Evolutionary conservation across 495 filamentous ascomycete genomes (phyloP).

Genomic region (Lophium mytilinum): DNA sequence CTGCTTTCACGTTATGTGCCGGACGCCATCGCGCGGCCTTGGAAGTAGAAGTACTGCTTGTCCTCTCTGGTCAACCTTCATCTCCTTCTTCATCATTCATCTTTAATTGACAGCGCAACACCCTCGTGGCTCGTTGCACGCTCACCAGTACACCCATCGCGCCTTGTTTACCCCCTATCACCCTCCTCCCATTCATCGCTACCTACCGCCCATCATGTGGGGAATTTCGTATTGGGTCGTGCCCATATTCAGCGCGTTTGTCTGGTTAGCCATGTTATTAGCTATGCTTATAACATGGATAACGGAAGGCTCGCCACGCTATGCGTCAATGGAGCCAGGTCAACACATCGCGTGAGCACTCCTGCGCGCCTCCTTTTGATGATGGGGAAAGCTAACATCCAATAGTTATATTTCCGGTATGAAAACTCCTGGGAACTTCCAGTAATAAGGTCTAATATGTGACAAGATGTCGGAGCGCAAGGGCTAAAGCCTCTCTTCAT

Average conservation of each 20-base stretch:
- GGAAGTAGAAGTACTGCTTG: too few relatives aligned
- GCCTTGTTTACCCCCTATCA: too few relatives aligned
- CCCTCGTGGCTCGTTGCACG: too few relatives aligned
- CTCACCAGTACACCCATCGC: too few relatives aligned
- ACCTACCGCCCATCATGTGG: constrained; percentile 17
- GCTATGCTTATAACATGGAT: constrained; percentile 67
- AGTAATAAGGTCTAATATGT: background rate
- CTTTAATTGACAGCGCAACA: too few relatives aligned
- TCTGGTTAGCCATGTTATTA: constrained; percentile 75
- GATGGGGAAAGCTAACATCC: background rate
- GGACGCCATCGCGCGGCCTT: too few relatives aligned
- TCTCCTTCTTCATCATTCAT: too few relatives aligned
- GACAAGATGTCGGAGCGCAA: constrained; percentile 60
- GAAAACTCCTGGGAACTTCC: background rate
- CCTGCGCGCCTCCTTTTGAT: background rate
- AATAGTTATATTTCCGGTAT: constrained; percentile 6
- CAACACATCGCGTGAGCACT: constrained; percentile 66
- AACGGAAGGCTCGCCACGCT: constrained; percentile 49
- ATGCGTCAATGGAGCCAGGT: constrained; percentile 53
- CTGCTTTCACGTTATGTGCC: too few relatives aligned
- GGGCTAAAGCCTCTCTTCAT: constrained; percentile 83
- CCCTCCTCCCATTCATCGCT: too few relatives aligned
- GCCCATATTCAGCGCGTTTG: constrained; percentile 66
- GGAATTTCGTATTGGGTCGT: constrained; percentile 59
- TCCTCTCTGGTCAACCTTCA: too few relatives aligned